phyloP scores from a whole-genome alignment of 2,329 filamentous ascomycete genomes.

The Trichoderma gracile region DNA sequence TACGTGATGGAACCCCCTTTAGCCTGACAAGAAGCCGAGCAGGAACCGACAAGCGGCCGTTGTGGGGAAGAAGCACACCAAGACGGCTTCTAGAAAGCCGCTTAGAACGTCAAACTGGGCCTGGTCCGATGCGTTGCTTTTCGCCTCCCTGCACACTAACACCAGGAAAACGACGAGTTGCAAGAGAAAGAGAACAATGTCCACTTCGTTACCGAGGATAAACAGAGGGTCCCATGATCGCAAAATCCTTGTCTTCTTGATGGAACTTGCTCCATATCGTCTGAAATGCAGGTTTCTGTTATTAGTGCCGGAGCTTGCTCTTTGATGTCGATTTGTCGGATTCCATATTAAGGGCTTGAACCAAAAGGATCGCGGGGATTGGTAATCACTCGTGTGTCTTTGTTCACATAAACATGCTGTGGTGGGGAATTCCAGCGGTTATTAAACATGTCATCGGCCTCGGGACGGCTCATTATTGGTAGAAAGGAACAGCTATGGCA shows the following conservation, averaged over 20 bases:
- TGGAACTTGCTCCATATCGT: no score
- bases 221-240: no score
- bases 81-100: constrained; percentile 18
- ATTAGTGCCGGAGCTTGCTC: no score
- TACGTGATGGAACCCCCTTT: no score
- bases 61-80: constrained; percentile 9
- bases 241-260: no score
- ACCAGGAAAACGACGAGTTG: no score
- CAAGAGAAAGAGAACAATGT: no score
- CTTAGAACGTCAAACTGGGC: not conserved
- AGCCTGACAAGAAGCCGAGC: constrained; percentile 8
- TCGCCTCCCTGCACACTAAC: constrained; percentile 5
- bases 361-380: not conserved
- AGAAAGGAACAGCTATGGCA: not conserved
- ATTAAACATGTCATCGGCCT: constrained; percentile 1
- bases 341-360: no score
- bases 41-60: constrained; percentile 17
- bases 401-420: constrained; percentile 10
- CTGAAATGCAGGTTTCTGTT: no score
- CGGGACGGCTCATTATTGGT: constrained; percentile 5
- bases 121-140: constrained; percentile 13
- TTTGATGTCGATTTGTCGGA: no score
- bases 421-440: not conserved
- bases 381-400: not conserved
- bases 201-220: no score